Conservation (phyloP, 202 grass and related monocot species). For the Cymbopogon flexuosus region DNA sequence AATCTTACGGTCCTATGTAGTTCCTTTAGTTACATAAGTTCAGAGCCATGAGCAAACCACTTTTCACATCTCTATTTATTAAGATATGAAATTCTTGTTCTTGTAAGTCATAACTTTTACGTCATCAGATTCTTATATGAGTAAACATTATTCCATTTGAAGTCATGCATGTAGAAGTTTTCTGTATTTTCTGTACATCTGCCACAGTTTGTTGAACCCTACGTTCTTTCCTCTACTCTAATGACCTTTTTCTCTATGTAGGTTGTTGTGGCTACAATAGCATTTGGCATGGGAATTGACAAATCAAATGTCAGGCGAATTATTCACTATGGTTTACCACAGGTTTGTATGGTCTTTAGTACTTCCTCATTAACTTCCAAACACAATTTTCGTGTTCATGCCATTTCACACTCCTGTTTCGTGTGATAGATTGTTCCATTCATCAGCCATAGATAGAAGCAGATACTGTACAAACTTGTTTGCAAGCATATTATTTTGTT, state of each 20-base stretch:
- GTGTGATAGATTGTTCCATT: not conserved
- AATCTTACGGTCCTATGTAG: not conserved
- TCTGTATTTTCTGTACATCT: not conserved
- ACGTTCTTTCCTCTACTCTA: not conserved
- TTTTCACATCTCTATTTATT: conserved; percentile 13
- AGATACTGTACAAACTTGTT: not conserved
- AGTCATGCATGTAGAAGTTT: not conserved
- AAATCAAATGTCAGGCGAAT: conserved; percentile 93
- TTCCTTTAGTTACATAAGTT: not conserved
- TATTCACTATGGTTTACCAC: conserved; percentile 94
- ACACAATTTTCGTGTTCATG: not conserved
- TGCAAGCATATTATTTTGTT: conserved; percentile 20
- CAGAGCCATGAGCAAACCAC: not conserved
- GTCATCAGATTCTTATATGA: not conserved
- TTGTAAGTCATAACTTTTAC: not conserved
- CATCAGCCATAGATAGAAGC: not conserved
- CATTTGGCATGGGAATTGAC: conserved; percentile 98
- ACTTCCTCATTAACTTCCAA: not conserved
- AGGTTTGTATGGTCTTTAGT: conserved; percentile 48
- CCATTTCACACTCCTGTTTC: not conserved
- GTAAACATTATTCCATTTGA: not conserved
- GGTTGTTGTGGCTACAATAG: conserved; percentile 96
- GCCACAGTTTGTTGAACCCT: not conserved
- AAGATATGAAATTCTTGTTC: not conserved
- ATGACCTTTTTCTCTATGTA: conserved; percentile 34